phyloP scores from a whole-genome alignment of 2,329 filamentous ascomycete species.

The Verticillium klebahnii region DNA sequence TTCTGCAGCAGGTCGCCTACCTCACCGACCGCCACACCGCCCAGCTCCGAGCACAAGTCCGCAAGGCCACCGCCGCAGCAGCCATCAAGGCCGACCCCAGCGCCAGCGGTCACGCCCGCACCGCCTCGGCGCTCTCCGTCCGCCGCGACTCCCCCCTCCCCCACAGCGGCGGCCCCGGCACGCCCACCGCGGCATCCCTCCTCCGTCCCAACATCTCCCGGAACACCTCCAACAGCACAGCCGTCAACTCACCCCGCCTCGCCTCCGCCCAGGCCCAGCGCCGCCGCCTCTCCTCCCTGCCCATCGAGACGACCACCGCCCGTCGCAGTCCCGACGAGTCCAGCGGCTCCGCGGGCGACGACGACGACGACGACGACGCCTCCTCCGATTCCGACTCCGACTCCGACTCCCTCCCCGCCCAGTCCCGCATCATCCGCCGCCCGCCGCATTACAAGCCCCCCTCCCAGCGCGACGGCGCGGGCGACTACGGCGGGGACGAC shows the following conservation, averaged over 20 bases:
- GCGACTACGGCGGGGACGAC: constrained; percentile 19
- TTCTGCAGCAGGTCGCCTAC: constrained; percentile 90
- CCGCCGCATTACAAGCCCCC: constrained; percentile 45
- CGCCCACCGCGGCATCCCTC: constrained; percentile 33
- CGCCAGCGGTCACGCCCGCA: constrained; percentile 31
- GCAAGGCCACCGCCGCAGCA: constrained; percentile 60
- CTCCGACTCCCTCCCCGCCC: constrained; percentile 44
- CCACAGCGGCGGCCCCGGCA: constrained; percentile 41
- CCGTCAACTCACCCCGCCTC: constrained; percentile 26
- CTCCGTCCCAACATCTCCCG: constrained; percentile 41
- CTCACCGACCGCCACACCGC: constrained; percentile 87
- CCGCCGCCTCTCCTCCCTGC: constrained; percentile 39
- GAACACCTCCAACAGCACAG: constrained; percentile 42
- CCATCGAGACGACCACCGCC: constrained; percentile 23
- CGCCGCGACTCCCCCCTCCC: constrained; percentile 52
- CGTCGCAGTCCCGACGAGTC: constrained; percentile 9
- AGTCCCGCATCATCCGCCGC: constrained; percentile 56
- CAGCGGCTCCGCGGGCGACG: constrained; percentile 24
- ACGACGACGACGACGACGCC: constrained; percentile 19
- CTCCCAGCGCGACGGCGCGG: constrained; percentile 8
- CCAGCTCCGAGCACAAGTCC: constrained; percentile 86
- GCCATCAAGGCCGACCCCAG: constrained; percentile 54
- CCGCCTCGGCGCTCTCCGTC: constrained; percentile 51
- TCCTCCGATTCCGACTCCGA: constrained; percentile 35
- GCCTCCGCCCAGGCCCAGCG: constrained; percentile 25